Evolutionary conservation across 768 basidiomycete genomes (phyloP).

Genomic region (Russula sp.): DNA sequence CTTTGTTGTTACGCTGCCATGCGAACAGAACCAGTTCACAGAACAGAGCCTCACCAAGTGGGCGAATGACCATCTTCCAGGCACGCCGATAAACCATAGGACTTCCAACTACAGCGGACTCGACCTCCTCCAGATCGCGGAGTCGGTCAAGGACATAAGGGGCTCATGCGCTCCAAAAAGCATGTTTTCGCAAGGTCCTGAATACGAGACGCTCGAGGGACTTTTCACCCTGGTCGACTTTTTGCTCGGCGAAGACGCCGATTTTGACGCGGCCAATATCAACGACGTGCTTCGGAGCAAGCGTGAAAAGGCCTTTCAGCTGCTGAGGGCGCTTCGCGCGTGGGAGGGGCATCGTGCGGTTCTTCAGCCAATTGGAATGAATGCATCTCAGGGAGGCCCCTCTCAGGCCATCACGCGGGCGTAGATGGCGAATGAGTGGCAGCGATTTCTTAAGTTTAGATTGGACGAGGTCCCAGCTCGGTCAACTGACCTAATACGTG

Average conservation of each 20-base stretch:
- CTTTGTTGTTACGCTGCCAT: conserved; percentile 11
- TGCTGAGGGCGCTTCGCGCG: conserved; percentile 67
- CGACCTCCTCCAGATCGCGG: conserved; percentile 78
- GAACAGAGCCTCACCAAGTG: conserved; percentile 68
- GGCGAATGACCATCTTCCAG: conserved; percentile 83
- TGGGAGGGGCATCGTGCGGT: conserved; percentile 72
- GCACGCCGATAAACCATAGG: conserved; percentile 51
- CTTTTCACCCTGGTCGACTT: conserved; percentile 90
- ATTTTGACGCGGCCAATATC: conserved; percentile 86
- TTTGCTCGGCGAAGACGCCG: conserved; percentile 84
- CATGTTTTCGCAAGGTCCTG: conserved; percentile 63
- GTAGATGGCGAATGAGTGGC: neutral
- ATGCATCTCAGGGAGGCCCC: conserved; percentile 31
- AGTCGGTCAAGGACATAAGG: conserved; percentile 65
- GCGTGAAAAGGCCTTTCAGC: conserved; percentile 72
- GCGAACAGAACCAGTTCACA: conserved; percentile 31
- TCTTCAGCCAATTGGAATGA: conserved; percentile 47
- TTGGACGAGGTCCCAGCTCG: neutral
- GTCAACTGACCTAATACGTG: neutral
- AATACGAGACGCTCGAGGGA: conserved; percentile 81
- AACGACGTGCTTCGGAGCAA: conserved; percentile 87
- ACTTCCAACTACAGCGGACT: conserved; percentile 60
- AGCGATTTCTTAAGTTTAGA: neutral
- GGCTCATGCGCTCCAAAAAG: conserved; percentile 74
- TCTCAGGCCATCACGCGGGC: conserved; percentile 29